Percentiles rank a stretch among this genome's conserved stretches.
phyloP scores from a whole-genome alignment of 177 flowering plant species.

The Telopea speciosissima region DNA sequence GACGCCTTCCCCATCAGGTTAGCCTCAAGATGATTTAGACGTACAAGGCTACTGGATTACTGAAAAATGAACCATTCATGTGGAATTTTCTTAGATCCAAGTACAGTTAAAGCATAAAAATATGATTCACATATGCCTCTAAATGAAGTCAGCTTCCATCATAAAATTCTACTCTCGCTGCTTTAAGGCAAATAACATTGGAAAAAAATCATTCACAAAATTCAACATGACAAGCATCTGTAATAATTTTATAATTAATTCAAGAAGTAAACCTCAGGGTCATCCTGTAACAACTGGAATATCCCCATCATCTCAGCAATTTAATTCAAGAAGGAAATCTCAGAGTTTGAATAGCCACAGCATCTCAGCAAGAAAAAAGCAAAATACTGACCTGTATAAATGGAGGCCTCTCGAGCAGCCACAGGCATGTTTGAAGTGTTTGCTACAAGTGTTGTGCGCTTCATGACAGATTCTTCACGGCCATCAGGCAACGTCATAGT shows the following conservation, averaged over 20 bases:
- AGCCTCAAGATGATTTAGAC: not conserved
- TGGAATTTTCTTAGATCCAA: not conserved
- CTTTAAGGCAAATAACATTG: not conserved
- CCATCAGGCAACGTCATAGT: constrained; percentile 99
- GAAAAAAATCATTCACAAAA: not conserved
- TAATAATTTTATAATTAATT: not conserved
- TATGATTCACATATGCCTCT: not conserved
- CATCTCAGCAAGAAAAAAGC: not conserved
- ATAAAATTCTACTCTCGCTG: not conserved
- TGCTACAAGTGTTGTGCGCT: constrained; percentile 98
- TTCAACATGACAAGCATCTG: not conserved
- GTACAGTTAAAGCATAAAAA: not conserved
- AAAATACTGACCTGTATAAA: constrained; percentile 71
- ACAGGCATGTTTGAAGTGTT: constrained; percentile 99
- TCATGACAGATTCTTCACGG: constrained; percentile 99
- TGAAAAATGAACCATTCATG: not conserved
- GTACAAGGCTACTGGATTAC: not conserved
- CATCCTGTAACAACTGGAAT: not conserved
- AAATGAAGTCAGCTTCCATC: not conserved
- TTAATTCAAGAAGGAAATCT: not conserved
- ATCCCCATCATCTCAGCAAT: not conserved
- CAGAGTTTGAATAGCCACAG: not conserved
- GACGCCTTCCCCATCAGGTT: not conserved
- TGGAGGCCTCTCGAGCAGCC: constrained; percentile 99
- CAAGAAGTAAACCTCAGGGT: not conserved